A percentile compares a stretch with the other conserved stretches of the same genome.
Conservation (phyloP, 176 grass and related monocot species). For the Paspalum notatum region DNA sequence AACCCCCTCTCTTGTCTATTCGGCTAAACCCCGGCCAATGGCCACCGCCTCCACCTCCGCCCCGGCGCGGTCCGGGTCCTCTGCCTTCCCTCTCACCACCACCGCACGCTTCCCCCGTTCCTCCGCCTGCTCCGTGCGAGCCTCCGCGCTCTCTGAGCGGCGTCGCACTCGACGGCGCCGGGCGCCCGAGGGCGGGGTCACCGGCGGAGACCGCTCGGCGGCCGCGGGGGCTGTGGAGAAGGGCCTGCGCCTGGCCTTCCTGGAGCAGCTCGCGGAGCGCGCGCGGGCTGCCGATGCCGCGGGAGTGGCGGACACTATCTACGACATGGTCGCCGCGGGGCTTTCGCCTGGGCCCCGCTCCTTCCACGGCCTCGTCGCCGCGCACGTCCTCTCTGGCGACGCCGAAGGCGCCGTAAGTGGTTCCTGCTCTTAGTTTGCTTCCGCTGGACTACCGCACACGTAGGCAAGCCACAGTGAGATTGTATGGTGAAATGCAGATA, state of each 20-base stretch:
- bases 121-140: slow-evolving; percentile 1
- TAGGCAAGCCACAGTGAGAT: neutral
- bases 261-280: slow-evolving; percentile 78
- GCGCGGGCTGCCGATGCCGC: slow-evolving; percentile 52
- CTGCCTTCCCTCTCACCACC: slow-evolving; percentile 51
- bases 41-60: slow-evolving; percentile 52
- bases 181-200: slow-evolving; percentile 42
- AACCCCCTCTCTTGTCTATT: slow-evolving; percentile 34
- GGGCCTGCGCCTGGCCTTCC: slow-evolving; percentile 69
- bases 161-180: slow-evolving; percentile 65
- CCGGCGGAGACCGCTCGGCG: slow-evolving; percentile 57
- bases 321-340: slow-evolving; percentile 96
- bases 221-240: slow-evolving; percentile 61
- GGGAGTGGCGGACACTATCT: slow-evolving; percentile 76
- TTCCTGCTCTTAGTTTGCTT: neutral
- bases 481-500: slow-evolving; percentile 31
- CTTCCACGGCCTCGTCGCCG: slow-evolving; percentile 89
- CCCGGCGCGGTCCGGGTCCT: slow-evolving; percentile 36
- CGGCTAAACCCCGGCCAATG: slow-evolving; percentile 69
- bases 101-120: slow-evolving; percentile 41
- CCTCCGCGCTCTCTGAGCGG: slow-evolving; percentile 49
- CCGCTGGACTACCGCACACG: neutral
- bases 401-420: slow-evolving; percentile 81
- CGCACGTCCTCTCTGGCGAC: slow-evolving; percentile 77
- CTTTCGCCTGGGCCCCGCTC: slow-evolving; percentile 84